Evolutionary conservation across 176 grass and related monocot genomes (phyloP).

Genomic region (Aegilops bicornis): DNA sequence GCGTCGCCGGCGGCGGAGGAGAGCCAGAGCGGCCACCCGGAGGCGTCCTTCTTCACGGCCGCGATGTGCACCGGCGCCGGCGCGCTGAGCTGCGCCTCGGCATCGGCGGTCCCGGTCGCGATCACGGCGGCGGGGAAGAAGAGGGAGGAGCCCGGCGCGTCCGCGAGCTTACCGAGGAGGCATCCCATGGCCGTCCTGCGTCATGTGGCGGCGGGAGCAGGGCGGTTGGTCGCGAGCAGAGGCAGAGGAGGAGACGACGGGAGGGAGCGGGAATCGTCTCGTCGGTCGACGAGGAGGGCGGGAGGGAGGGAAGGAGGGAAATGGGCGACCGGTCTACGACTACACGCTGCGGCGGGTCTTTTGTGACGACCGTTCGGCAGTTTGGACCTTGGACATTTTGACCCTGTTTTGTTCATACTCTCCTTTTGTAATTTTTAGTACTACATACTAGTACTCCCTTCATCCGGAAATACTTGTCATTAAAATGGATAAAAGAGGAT

Average conservation of each 20-base stretch:
- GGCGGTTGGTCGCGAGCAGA: constrained; percentile 14
- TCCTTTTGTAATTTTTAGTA: background rate
- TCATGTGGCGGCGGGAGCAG: constrained; percentile 39
- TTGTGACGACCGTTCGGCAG: constrained; percentile 36
- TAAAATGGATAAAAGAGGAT: too few relatives aligned
- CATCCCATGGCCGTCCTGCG: constrained; percentile 69
- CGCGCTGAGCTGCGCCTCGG: constrained; percentile 41
- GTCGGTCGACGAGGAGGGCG: background rate
- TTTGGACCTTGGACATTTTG: constrained; percentile 1
- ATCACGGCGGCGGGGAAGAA: constrained; percentile 38
- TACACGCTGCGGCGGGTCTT: background rate
- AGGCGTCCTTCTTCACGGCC: constrained; percentile 41
- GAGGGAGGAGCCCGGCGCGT: constrained; percentile 42
- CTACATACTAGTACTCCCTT: too few relatives aligned
- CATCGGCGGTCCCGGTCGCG: background rate
- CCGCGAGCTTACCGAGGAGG: constrained; percentile 66
- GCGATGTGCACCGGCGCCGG: constrained; percentile 48
- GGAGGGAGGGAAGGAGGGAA: constrained; percentile 10
- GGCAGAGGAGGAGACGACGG: background rate
- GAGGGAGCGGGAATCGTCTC: constrained; percentile 34
- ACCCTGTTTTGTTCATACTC: background rate
- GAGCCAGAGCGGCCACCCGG: constrained; percentile 92
- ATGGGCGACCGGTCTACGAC: constrained; percentile 6
- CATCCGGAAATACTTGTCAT: too few relatives aligned
- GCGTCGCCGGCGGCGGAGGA: constrained; percentile 67